Conservation (phyloP, 139 green algal genomes). For the Parachlorella kessleri region DNA sequence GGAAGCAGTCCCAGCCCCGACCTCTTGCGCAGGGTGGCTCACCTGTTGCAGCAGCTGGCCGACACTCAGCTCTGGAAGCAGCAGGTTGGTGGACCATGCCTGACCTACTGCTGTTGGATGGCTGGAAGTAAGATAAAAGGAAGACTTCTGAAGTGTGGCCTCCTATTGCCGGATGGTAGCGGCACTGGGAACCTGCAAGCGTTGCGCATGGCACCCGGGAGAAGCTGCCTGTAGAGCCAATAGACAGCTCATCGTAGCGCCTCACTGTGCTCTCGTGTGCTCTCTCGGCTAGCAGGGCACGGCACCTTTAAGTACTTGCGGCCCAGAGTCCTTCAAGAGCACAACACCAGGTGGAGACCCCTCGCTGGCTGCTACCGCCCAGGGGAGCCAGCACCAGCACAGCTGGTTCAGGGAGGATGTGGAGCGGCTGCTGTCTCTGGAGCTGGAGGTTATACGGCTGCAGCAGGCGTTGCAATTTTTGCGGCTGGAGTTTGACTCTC, state of each 20-base stretch:
- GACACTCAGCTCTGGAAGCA: neutral
- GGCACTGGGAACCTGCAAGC: neutral
- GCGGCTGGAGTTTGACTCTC: conserved; percentile 25
- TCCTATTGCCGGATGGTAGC: neutral
- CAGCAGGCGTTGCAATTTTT: conserved; percentile 28
- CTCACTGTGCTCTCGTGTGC: no score
- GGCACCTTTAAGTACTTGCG: no score
- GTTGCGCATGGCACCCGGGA: neutral
- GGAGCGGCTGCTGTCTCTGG: conserved; percentile 23
- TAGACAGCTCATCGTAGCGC: neutral
- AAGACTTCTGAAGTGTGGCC: neutral
- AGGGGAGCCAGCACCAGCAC: no score
- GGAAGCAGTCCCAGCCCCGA: neutral
- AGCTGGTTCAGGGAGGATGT: neutral
- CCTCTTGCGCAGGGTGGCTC: neutral
- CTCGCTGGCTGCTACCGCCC: no score
- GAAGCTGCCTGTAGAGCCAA: neutral
- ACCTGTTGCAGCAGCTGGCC: neutral
- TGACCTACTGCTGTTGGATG: no score
- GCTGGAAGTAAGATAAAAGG: no score
- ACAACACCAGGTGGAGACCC: no score
- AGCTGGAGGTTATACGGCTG: conserved; percentile 31
- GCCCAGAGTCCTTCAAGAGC: no score
- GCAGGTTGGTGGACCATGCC: neutral
- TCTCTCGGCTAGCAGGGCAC: no score